Evolutionary conservation across 2,329 filamentous ascomycete species (phyloP).

Genomic region (Rosellinia necatrix): DNA sequence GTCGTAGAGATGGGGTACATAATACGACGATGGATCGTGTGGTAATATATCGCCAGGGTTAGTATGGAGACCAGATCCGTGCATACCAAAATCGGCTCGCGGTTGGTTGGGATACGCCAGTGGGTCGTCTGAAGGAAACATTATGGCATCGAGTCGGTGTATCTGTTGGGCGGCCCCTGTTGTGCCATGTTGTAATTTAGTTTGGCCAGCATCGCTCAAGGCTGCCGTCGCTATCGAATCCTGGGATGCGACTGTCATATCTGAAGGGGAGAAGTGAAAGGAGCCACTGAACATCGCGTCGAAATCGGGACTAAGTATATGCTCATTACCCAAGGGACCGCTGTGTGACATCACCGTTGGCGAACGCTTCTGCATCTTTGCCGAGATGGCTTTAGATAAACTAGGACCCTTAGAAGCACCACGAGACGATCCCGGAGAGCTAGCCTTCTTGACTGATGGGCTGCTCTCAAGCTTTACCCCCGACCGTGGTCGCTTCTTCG

Average conservation of each 20-base stretch:
- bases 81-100: conserved; percentile 62
- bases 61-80: conserved; percentile 38
- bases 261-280: conserved; percentile 36
- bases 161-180: conserved; percentile 52
- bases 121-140: conserved; percentile 79
- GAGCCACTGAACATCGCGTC: conserved; percentile 30
- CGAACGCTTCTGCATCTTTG: conserved; percentile 31
- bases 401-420: conserved; percentile 22
- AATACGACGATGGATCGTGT: conserved; percentile 51
- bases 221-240: conserved; percentile 32
- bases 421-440: conserved; percentile 33
- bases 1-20: conserved; percentile 59
- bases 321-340: conserved; percentile 26
- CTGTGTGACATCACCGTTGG: conserved; percentile 26
- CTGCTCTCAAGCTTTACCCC: conserved; percentile 44
- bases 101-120: conserved; percentile 81
- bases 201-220: conserved; percentile 38
- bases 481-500: conserved; percentile 62
- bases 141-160: conserved; percentile 74
- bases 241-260: conserved; percentile 34
- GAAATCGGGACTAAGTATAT: conserved; percentile 30
- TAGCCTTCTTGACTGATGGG: conserved; percentile 37
- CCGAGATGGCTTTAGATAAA: conserved; percentile 28
- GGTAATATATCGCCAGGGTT: conserved; percentile 40
- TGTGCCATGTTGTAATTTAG: conserved; percentile 34